These are phyloP conservation scores for Xerocomus spinulosus DNA, from an alignment of 768 basidiomycete genomes.

Conservation along the genomic window DNA sequence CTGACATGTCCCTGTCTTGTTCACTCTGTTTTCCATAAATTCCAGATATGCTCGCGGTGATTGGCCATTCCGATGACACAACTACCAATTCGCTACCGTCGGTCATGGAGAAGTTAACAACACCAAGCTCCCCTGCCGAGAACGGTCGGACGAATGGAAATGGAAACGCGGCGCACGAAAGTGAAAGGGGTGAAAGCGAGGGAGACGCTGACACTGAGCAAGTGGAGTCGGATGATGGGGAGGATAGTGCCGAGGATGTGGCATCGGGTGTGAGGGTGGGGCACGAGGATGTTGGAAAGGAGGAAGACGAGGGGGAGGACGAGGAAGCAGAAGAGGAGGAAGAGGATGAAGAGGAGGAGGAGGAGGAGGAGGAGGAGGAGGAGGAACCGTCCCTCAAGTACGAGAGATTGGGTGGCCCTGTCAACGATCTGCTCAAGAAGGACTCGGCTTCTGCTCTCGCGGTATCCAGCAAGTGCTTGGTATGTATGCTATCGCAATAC, in stretches of 20 bases:
- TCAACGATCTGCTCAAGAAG: slow-evolving; percentile 77
- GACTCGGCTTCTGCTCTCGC: slow-evolving; percentile 84
- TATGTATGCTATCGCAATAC: slow-evolving; percentile 27
- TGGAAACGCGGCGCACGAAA: slow-evolving; percentile 1
- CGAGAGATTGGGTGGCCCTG: slow-evolving; percentile 66
- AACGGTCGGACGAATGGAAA: slow-evolving; percentile 19
- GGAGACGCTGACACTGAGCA: slow-evolving; percentile 2
- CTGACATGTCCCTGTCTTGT: slow-evolving; percentile 8
- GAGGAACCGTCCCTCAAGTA: slow-evolving; percentile 94
- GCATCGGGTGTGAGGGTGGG: background rate
- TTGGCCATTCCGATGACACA: background rate
- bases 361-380: slow-evolving; percentile 69
- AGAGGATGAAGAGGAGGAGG: slow-evolving; percentile 43
- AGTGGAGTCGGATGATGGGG: slow-evolving; percentile 5
- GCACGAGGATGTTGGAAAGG: slow-evolving; percentile 4
- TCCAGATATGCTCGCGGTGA: slow-evolving; percentile 10
- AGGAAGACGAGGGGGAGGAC: slow-evolving; percentile 16
- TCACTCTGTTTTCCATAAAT: background rate
- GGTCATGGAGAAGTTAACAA: slow-evolving; percentile 1
- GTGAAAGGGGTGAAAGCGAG: slow-evolving; percentile 3
- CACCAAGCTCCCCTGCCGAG: background rate
- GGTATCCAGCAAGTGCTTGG: slow-evolving; percentile 70
- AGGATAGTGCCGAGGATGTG: slow-evolving; percentile 1
- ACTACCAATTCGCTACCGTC: background rate
- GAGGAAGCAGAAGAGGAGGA: slow-evolving; percentile 23